Conservation (phyloP, 305 asterid species). For the Fraxinus paxiana region DNA sequence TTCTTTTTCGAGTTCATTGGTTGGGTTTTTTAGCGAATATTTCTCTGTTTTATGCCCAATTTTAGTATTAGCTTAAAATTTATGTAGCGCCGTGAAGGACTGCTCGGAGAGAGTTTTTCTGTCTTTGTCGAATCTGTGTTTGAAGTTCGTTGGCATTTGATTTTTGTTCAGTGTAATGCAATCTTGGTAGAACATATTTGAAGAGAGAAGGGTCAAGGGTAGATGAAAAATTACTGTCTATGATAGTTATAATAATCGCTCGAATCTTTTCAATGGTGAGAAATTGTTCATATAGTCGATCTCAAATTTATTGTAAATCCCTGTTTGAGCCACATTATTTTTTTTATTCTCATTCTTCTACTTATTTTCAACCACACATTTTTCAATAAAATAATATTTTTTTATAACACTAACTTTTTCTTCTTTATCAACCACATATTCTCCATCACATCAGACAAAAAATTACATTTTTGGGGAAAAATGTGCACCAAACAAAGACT, state of each 20-base stretch:
- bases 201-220: not conserved
- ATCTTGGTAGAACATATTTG: not conserved
- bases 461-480: too few species aligned
- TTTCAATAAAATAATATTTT: too few species aligned
- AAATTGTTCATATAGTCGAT: not conserved
- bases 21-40: not conserved
- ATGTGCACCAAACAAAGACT: too few species aligned
- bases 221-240: not conserved
- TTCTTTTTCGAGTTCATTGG: not conserved
- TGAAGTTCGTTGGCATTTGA: not conserved
- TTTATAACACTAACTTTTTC: too few species aligned
- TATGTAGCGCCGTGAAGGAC: not conserved
- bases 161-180: not conserved
- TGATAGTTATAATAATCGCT: not conserved
- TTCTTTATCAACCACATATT: too few species aligned
- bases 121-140: not conserved
- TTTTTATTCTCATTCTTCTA: too few species aligned
- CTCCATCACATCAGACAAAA: too few species aligned
- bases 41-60: not conserved
- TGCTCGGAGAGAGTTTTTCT: not conserved
- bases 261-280: not conserved
- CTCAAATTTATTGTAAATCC: not conserved
- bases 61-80: not conserved
- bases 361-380: too few species aligned
- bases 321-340: too few species aligned